These are phyloP conservation scores for Pyrus betulifolia DNA, from an alignment of 306 rosid species.

Conservation along the genomic window DNA sequence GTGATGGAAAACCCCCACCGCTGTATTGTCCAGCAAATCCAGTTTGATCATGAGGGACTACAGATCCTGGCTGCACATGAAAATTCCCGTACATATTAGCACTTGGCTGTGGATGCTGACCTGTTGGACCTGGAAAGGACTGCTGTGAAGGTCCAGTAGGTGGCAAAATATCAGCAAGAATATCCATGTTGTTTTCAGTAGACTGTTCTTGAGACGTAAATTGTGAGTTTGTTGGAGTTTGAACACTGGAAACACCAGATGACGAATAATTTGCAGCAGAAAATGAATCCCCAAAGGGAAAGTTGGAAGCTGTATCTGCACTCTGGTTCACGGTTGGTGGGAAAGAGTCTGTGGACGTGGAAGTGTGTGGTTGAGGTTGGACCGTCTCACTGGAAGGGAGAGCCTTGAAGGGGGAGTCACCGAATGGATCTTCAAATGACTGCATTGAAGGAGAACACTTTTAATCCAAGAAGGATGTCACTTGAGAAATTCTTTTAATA, in stretches of 20 bases:
- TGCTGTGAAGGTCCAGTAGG: constrained; percentile 54
- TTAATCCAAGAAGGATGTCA: constrained; percentile 2
- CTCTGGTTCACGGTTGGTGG: constrained; percentile 14
- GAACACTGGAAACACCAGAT: constrained; percentile 22
- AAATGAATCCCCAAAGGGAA: constrained; percentile 50
- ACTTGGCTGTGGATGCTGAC: constrained; percentile 44
- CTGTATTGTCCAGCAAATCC: constrained; percentile 45
- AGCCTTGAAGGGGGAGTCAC: constrained; percentile 86
- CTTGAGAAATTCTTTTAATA: background rate
- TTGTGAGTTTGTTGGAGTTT: constrained; percentile 31
- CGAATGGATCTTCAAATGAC: constrained; percentile 86
- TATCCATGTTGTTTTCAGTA: constrained; percentile 48
- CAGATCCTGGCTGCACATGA: constrained; percentile 41
- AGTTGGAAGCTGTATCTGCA: constrained; percentile 40
- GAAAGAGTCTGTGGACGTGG: constrained; percentile 8
- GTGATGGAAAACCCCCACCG: constrained; percentile 42
- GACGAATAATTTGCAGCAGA: constrained; percentile 51
- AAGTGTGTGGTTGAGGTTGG: constrained; percentile 41
- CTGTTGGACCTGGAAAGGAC: constrained; percentile 35
- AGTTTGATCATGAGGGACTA: constrained; percentile 44
- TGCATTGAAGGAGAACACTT: constrained; percentile 28
- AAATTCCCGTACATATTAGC: constrained; percentile 41
- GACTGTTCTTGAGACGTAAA: constrained; percentile 40
- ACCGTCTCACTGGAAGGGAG: constrained; percentile 41
- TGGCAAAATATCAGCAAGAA: constrained; percentile 74